Conservation (phyloP, 176 grass and related monocot genomes). For the Eleusine indica region DNA sequence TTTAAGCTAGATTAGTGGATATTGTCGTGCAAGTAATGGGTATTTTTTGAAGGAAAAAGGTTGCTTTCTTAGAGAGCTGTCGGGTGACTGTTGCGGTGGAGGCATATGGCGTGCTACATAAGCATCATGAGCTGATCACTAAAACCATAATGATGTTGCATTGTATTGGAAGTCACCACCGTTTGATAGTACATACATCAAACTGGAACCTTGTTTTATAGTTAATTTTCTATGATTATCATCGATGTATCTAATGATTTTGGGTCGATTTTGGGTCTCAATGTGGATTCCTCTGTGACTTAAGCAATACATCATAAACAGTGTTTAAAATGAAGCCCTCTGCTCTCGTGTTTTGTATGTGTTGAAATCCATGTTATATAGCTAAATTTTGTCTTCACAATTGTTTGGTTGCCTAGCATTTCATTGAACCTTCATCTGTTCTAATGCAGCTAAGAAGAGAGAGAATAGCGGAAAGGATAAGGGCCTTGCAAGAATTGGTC, state of each 20-base stretch:
- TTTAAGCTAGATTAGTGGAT: slow-evolving; percentile 39
- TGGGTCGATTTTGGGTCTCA: background rate
- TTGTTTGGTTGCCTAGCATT: background rate
- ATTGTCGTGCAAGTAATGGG: slow-evolving; percentile 34
- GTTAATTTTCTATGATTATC: slow-evolving; percentile 32
- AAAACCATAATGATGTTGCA: slow-evolving; percentile 44
- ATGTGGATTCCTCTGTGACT: slow-evolving; percentile 18
- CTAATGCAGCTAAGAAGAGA: slow-evolving; percentile 78
- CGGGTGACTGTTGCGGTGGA: slow-evolving; percentile 27
- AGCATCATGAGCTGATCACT: slow-evolving; percentile 25
- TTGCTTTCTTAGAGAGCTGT: slow-evolving; percentile 40
- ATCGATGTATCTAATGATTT: slow-evolving; percentile 29
- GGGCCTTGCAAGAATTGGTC: slow-evolving; percentile 85
- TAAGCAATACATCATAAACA: slow-evolving; percentile 3
- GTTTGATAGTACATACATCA: slow-evolving; percentile 41
- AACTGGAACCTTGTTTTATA: slow-evolving; percentile 43
- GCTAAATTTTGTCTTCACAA: background rate
- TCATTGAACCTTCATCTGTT: slow-evolving; percentile 20
- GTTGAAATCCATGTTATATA: background rate
- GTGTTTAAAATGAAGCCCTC: background rate
- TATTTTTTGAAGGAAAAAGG: slow-evolving; percentile 12
- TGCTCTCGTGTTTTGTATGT: background rate
- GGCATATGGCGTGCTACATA: slow-evolving; percentile 39
- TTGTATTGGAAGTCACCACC: slow-evolving; percentile 44
- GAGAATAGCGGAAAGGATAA: slow-evolving; percentile 95